Evolutionary conservation across 306 rosid genomes (phyloP), one percentile per base, ranked within the genome.

Genomic region (Potentilla sterilis): DNA sequence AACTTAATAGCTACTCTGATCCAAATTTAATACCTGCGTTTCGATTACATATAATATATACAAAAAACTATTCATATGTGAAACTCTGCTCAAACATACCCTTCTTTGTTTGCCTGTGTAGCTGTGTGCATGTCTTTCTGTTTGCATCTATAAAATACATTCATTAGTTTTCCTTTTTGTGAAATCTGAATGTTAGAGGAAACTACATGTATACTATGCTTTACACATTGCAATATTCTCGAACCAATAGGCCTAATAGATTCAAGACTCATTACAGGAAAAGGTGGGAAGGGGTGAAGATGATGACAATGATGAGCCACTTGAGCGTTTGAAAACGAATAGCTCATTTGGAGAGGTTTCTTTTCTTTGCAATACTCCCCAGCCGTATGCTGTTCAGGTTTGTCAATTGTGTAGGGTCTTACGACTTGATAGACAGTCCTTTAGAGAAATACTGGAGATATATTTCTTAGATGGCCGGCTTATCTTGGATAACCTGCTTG

Each of bases 321-420:
- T 67, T 22, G 82, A 16, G 59, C 67, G 4, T 24, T 83, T 89
- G 52, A 81, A 73, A 35, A 76, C 72, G 7, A 62, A 79, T 66
- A 73, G 84, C 79, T 83, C 79, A 40, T 83, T 88, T 67, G 92
- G 90, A 38, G 90, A 90, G 75, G 72, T 90, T 77, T 90, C 96
- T 47, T 86, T 88, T 44, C 87, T 90, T 73, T 88, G 96, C 76
- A 83, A 86, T 79, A 75, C 75, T 68, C 87, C 86, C 83, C 90
- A 88, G 68, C 77, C 75, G 24, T 86, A 79, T 80, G 79, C 71
- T 3, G 81, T 90, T 52, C 75, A 55, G 42, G 90, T 79, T 71
- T 35, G 69, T 76, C 85, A 86, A 46, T 85, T 84, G 64, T 88
- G 84, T 77, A 85, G 86, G 80, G 83, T 90, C 62, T 80, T 90